phyloP scores from a whole-genome alignment of 2,329 filamentous ascomycete species.

The Verticillium nonalfalfae region DNA sequence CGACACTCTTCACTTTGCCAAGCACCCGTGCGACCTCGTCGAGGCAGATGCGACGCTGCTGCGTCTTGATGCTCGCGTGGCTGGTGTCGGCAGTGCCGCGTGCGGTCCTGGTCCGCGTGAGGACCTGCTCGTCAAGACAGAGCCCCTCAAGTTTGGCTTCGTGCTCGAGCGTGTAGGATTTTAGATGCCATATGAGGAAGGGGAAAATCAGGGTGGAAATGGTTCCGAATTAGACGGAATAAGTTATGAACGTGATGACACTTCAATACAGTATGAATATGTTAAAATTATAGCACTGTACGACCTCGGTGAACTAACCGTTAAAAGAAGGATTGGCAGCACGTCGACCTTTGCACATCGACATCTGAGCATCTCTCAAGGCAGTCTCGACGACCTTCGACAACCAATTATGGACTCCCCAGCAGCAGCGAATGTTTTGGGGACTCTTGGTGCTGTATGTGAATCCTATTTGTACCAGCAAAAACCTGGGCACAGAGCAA shows the following conservation, averaged over 20 bases:
- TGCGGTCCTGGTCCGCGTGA: conserved; percentile 41
- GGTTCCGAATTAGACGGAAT: too few species aligned
- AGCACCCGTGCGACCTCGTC: conserved; percentile 57
- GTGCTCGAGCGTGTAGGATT: conserved; percentile 24
- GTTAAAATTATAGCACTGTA: background rate
- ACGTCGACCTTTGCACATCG: too few species aligned
- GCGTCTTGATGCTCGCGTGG: conserved; percentile 37
- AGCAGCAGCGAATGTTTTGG: conserved; percentile 50
- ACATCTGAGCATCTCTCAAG: background rate
- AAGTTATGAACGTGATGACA: too few species aligned
- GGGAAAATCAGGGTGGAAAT: background rate
- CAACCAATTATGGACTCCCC: conserved; percentile 42
- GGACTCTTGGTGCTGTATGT: conserved; percentile 50
- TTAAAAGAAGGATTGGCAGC: too few species aligned
- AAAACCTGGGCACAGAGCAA: background rate
- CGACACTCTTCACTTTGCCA: conserved; percentile 47
- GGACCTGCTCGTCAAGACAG: conserved; percentile 33
- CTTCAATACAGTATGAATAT: too few species aligned
- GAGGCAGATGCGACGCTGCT: conserved; percentile 38
- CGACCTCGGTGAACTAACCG: too few species aligned
- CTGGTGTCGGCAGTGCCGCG: conserved; percentile 41
- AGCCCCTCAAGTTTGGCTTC: conserved; percentile 34
- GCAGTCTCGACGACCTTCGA: background rate
- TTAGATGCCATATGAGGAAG: background rate
- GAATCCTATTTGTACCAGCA: background rate